Evolutionary conservation across 2,329 filamentous ascomycete genomes (phyloP).

Genomic region (Botrytis sinoallii): DNA sequence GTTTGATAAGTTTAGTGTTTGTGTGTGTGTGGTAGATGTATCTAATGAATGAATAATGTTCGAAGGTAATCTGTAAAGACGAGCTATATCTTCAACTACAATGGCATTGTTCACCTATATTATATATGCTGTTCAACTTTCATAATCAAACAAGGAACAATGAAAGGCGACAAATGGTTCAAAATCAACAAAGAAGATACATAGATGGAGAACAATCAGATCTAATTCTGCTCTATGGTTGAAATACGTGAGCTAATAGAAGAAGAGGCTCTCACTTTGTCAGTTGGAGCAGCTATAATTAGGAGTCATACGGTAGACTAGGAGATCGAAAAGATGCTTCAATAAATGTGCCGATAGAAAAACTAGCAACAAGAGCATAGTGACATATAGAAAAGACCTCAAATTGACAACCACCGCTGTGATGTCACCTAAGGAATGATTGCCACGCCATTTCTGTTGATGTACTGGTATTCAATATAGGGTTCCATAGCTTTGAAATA

Average conservation of each 20-base stretch:
- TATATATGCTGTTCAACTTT: background rate
- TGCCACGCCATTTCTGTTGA: background rate
- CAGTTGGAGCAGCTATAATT: background rate
- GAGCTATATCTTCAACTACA: background rate
- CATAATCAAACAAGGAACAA: background rate
- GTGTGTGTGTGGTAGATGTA: background rate
- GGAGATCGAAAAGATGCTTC: background rate
- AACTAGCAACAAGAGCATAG: background rate
- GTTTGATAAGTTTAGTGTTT: background rate
- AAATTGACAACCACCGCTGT: background rate
- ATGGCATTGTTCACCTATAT: background rate
- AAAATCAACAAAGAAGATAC: background rate
- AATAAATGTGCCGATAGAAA: background rate
- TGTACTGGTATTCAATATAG: background rate
- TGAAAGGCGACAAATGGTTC: background rate
- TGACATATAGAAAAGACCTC: background rate
- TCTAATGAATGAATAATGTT: background rate
- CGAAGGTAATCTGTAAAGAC: background rate
- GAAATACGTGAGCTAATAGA: background rate
- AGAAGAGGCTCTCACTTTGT: background rate
- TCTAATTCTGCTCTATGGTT: background rate
- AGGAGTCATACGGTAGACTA: background rate
- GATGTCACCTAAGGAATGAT: background rate
- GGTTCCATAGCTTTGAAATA: background rate
- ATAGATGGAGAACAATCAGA: background rate